Conservation (phyloP, 768 basidiomycete genomes). For the Asterophora parasitica region DNA sequence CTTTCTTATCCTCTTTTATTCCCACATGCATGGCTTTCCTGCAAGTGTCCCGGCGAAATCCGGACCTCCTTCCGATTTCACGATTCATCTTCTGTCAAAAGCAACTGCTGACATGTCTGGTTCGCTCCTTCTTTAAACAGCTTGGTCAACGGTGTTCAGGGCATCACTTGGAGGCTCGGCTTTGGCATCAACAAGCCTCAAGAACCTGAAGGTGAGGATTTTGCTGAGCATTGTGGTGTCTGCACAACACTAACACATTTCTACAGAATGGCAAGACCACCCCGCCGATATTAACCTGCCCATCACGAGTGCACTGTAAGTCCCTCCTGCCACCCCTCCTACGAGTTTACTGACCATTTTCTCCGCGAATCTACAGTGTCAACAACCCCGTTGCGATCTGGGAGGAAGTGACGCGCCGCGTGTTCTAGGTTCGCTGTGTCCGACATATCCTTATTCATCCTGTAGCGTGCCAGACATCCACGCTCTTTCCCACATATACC, state of each 20-base stretch:
- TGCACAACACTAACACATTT: slow-evolving; percentile 2
- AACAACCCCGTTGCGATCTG: slow-evolving; percentile 55
- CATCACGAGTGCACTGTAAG: slow-evolving; percentile 45
- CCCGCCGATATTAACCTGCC: slow-evolving; percentile 49
- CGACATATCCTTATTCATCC: slow-evolving; percentile 2
- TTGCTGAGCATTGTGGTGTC: too few species aligned
- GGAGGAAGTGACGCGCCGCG: slow-evolving; percentile 37
- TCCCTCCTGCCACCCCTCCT: slow-evolving; percentile 7
- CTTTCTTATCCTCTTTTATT: slow-evolving; percentile 8
- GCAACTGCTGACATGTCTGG: slow-evolving; percentile 5
- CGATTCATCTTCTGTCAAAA: slow-evolving; percentile 3
- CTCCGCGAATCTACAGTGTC: slow-evolving; percentile 32
- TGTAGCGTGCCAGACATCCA: not conserved
- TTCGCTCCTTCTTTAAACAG: slow-evolving; percentile 23
- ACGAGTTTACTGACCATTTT: not conserved
- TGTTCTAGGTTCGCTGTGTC: slow-evolving; percentile 14
- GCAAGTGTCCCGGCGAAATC: slow-evolving; percentile 11
- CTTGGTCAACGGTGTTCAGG: slow-evolving; percentile 51
- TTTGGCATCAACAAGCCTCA: slow-evolving; percentile 49
- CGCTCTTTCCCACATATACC: not conserved
- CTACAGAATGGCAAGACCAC: slow-evolving; percentile 55
- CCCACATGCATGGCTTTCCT: slow-evolving; percentile 5
- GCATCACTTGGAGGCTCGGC: slow-evolving; percentile 61
- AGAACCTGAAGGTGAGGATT: slow-evolving; percentile 48
- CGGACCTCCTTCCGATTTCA: slow-evolving; percentile 12